Evolutionary conservation across 1,139 yeast genomes (phyloP), one percentile per base, ranked within the genome.

Genomic region (Debaryomyces subglobosus): DNA sequence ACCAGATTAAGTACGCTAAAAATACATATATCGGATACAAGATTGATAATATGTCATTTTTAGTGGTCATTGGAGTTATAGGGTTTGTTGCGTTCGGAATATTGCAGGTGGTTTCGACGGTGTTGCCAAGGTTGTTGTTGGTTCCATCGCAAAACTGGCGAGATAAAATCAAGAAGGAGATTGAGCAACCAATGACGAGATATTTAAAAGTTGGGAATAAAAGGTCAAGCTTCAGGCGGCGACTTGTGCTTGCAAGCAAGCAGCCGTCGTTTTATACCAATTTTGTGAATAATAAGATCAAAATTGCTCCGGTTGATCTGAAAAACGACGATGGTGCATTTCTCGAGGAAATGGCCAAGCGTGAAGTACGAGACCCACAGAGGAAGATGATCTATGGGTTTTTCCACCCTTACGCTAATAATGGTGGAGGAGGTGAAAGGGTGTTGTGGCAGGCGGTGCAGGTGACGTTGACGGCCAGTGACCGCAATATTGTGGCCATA

Each of bases 341-440:
- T 53, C 45, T 64, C 38, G 55, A 57, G 9, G 59, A 57, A 30
- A 67, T 73, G 71, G 62, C 58, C 36, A 72, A 74, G 18, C 61
- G 79, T 43, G 70, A 61, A 30, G 64, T 68, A 5, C 60, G 63
- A 15, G 82, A 75, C 55, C 68, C 70, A 5, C 62, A 58, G 36
- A 67, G 86, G 39, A 71, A 63, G 44, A 54, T 73, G 16, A 63
- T 89, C 16, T 86, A 74, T 60, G 99, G 98, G 5, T 92, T 89
- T 62, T 91, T 94, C 73, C 99, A 95, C 67, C 99, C 99, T 0
- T 89, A 86, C 59, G 92, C 97, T 54, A 89, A 89, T 64, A 95
- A 96, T 42, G 97, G 96, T 35, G 99, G 99, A 16, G 99, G 99
- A 35, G 99, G 99, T 21, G 99, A 95, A 65, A 80, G 96, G 45